These are phyloP conservation scores for Spathaspora sp. DNA, from an alignment of 805 yeast genomes.

Conservation along the genomic window DNA sequence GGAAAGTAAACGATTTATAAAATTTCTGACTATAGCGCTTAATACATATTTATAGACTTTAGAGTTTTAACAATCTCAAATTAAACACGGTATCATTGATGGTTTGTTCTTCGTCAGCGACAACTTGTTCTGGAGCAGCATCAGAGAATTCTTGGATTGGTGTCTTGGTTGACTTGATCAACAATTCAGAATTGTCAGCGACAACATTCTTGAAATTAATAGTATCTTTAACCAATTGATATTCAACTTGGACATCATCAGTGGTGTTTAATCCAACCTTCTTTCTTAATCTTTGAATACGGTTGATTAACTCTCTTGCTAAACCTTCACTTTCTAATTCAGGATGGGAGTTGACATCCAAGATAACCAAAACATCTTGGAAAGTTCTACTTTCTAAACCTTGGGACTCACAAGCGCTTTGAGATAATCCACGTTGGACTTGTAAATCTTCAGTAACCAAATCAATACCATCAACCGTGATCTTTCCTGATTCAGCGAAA, in stretches of 20 bases:
- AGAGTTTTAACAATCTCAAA: conserved; percentile 72
- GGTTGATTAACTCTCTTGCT: conserved; percentile 94
- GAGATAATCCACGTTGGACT: conserved; percentile 82
- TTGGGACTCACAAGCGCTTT: conserved; percentile 47
- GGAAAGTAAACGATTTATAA: conserved; percentile 19
- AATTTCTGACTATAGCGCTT: background rate
- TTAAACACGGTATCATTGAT: conserved; percentile 73
- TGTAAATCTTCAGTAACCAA: conserved; percentile 84
- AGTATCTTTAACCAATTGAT: conserved; percentile 62
- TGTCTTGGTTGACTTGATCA: conserved; percentile 73
- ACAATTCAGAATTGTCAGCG: conserved; percentile 58
- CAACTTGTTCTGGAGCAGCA: conserved; percentile 41
- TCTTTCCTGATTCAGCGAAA: conserved; percentile 67
- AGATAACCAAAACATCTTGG: conserved; percentile 81
- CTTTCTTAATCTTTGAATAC: conserved; percentile 96
- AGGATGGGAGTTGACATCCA: conserved; percentile 84
- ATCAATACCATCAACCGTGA: conserved; percentile 85
- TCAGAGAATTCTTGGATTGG: conserved; percentile 50
- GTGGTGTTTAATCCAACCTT: conserved; percentile 92
- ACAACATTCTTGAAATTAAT: conserved; percentile 62
- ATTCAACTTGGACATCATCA: conserved; percentile 89
- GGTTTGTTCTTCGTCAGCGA: conserved; percentile 84
- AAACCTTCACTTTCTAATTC: conserved; percentile 91
- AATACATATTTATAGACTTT: conserved; percentile 12
- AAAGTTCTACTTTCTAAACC: conserved; percentile 89